A percentile compares a stretch with the other conserved stretches of the same genome.
These are phyloP conservation scores for Clarireedia paspali DNA, from an alignment of 2,329 filamentous ascomycete species.

Conservation along the genomic window DNA sequence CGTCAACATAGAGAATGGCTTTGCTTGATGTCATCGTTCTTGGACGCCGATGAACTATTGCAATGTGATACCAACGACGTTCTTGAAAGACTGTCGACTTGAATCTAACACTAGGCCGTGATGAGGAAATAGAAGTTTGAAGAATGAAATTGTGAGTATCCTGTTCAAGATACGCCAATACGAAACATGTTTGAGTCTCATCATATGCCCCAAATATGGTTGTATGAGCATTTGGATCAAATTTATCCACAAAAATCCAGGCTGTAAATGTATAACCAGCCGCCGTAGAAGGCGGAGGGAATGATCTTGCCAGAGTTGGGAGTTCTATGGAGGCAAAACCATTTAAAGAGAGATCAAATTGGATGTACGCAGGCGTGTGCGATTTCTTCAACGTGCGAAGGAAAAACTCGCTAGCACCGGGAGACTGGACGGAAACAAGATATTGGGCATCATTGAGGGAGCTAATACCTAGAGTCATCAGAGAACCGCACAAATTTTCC, in stretches of 20 bases:
- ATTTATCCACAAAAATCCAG: slow-evolving; percentile 84
- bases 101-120: slow-evolving; percentile 86
- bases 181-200: slow-evolving; percentile 82
- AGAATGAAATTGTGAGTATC: slow-evolving; percentile 92
- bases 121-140: slow-evolving; percentile 85
- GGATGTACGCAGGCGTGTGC: slow-evolving; percentile 74
- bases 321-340: slow-evolving; percentile 90
- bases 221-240: slow-evolving; percentile 78
- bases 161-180: slow-evolving; percentile 88
- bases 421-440: slow-evolving; percentile 48
- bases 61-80: slow-evolving; percentile 86
- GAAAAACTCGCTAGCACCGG: slow-evolving; percentile 58
- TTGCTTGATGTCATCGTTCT: slow-evolving; percentile 70
- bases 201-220: slow-evolving; percentile 96
- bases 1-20: slow-evolving; percentile 83
- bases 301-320: slow-evolving; percentile 72
- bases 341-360: slow-evolving; percentile 84
- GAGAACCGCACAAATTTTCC: slow-evolving; percentile 56
- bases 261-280: slow-evolving; percentile 82
- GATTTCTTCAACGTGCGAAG: slow-evolving; percentile 67
- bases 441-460: slow-evolving; percentile 76
- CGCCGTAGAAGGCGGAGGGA: slow-evolving; percentile 70
- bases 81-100: slow-evolving; percentile 72
- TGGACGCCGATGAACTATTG: slow-evolving; percentile 73
- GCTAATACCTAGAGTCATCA: slow-evolving; percentile 71